Conservation (phyloP, 768 basidiomycete species). For the Cantharellus anzutake region DNA sequence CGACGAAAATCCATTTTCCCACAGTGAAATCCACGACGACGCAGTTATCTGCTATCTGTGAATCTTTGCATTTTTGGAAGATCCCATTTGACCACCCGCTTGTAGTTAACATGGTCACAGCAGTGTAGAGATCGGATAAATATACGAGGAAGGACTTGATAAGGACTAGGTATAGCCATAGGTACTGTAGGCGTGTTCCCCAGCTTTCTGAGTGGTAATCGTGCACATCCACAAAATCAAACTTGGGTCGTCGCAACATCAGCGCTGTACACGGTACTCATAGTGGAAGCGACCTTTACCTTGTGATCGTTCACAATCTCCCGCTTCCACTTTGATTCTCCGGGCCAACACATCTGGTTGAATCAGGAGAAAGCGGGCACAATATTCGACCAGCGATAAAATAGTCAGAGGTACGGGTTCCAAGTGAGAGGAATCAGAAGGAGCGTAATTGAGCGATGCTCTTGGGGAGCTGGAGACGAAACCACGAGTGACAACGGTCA, state of each 20-base stretch:
- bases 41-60: constrained; percentile 28
- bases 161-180: constrained; percentile 83
- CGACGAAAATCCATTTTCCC: constrained; percentile 93
- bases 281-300: constrained; percentile 25
- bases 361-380: neutral
- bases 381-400: neutral
- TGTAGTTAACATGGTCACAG: constrained; percentile 88
- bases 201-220: constrained; percentile 84
- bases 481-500: too few relatives aligned
- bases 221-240: constrained; percentile 87
- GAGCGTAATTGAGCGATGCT: neutral
- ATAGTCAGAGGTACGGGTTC: neutral
- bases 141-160: constrained; percentile 95
- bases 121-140: constrained; percentile 93
- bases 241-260: constrained; percentile 29
- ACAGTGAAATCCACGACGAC: constrained; percentile 73
- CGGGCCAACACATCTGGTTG: constrained; percentile 36
- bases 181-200: constrained; percentile 78
- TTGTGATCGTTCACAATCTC: constrained; percentile 97
- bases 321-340: constrained; percentile 75
- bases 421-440: neutral
- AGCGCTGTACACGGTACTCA: neutral
- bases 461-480: too few relatives aligned
- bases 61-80: constrained; percentile 44
- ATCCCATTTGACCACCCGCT: constrained; percentile 83